Percentiles rank a stretch among this genome's conserved stretches.
These are phyloP conservation scores for Musa schizocarpa DNA, from an alignment of 176 grass and related monocot species.

Conservation along the genomic window DNA sequence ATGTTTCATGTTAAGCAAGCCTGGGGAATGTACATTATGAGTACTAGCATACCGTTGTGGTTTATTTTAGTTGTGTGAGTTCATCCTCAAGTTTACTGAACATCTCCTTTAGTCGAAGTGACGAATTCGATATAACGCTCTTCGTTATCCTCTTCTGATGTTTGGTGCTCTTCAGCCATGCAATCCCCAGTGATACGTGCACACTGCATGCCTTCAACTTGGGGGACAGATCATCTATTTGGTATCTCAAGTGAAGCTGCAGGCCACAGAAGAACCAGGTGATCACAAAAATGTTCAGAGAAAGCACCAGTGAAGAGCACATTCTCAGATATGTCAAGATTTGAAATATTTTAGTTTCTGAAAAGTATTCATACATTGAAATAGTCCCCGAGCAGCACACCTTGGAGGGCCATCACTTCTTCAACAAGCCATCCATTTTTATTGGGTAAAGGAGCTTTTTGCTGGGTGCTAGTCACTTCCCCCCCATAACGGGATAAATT, in stretches of 20 bases:
- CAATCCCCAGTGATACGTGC: constrained; percentile 70
- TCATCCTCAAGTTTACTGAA: constrained; percentile 54
- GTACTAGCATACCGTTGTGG: neutral
- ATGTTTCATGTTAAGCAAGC: neutral
- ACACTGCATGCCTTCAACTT: constrained; percentile 55
- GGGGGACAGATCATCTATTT: constrained; percentile 53
- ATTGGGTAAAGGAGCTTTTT: constrained; percentile 61
- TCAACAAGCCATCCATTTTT: constrained; percentile 81
- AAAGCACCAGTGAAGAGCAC: neutral
- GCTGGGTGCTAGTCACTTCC: constrained; percentile 60
- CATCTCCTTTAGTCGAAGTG: constrained; percentile 61
- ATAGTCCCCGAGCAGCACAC: constrained; percentile 76
- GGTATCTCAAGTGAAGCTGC: constrained; percentile 86
- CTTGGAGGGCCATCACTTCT: constrained; percentile 77
- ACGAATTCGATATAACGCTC: constrained; percentile 70
- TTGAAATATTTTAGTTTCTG: neutral
- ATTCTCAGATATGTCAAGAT: no score
- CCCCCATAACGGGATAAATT: constrained; percentile 72
- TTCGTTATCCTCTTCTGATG: constrained; percentile 80
- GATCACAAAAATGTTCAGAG: neutral
- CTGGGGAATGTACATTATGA: neutral
- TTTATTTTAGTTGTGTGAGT: constrained; percentile 3
- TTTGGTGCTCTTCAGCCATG: constrained; percentile 70
- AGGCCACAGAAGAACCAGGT: constrained; percentile 5
- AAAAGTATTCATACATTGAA: constrained; percentile 54